Evolutionary conservation across 140 eudicot species (phyloP).

Genomic region (Stevia rebaudiana): DNA sequence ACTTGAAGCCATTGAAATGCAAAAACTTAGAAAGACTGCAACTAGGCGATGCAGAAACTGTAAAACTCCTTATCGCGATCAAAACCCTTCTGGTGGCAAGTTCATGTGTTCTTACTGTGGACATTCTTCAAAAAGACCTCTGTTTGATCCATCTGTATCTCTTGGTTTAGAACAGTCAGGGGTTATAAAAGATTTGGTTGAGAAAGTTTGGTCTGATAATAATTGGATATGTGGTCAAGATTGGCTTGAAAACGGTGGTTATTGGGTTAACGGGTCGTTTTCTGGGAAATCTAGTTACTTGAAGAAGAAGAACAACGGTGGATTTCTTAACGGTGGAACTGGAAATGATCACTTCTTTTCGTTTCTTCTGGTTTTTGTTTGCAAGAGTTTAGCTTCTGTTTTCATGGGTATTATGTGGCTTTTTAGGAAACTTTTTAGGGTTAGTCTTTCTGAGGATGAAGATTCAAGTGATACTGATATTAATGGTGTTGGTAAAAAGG

Average conservation of each 20-base stretch:
- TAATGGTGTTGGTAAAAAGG: slow-evolving; percentile 42
- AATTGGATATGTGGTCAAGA: slow-evolving; percentile 69
- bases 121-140: slow-evolving; percentile 79
- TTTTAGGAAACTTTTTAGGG: slow-evolving; percentile 56
- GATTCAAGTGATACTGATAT: slow-evolving; percentile 45
- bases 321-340: slow-evolving; percentile 33
- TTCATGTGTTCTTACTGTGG: slow-evolving; percentile 93
- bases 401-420: slow-evolving; percentile 55
- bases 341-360: slow-evolving; percentile 48
- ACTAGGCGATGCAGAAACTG: slow-evolving; percentile 85
- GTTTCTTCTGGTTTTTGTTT: slow-evolving; percentile 36
- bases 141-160: slow-evolving; percentile 61
- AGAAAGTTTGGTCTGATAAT: slow-evolving; percentile 65
- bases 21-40: slow-evolving; percentile 75
- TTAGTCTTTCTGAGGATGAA: slow-evolving; percentile 53
- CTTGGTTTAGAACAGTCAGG: slow-evolving; percentile 53
- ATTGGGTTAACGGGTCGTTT: slow-evolving; percentile 54
- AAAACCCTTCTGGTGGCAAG: slow-evolving; percentile 86
- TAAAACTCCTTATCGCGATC: slow-evolving; percentile 81
- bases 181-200: slow-evolving; percentile 58
- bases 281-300: slow-evolving; percentile 40
- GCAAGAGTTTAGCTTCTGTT: slow-evolving; percentile 44
- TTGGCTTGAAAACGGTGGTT: slow-evolving; percentile 62
- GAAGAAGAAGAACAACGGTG: slow-evolving; percentile 43
- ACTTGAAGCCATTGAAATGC: slow-evolving; percentile 83